Evolutionary conservation across 192 early-diverging fungal genomes (phyloP).

Genomic region (Coemansia biformis): DNA sequence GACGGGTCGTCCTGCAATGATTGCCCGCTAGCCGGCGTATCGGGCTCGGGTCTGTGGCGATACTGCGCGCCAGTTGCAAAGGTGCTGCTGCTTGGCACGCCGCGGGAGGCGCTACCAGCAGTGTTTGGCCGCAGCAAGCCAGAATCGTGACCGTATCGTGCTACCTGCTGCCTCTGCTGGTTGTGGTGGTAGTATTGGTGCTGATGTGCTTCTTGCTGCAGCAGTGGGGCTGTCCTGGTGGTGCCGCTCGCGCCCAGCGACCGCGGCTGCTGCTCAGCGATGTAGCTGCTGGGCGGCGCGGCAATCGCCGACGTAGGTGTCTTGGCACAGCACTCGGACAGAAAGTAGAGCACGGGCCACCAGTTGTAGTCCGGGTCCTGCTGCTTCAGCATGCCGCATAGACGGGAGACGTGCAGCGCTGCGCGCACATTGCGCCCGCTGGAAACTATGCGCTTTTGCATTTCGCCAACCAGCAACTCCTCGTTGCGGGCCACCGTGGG

Average conservation of each 20-base stretch:
- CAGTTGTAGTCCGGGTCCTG: conserved; percentile 30
- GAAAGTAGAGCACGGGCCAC: conserved; percentile 42
- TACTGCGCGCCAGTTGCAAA: background rate
- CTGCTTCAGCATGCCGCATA: conserved; percentile 29
- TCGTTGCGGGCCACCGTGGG: conserved; percentile 17
- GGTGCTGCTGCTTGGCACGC: background rate
- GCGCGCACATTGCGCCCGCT: conserved; percentile 14
- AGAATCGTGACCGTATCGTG: no score
- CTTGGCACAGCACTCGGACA: conserved; percentile 29
- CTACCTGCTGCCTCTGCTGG: conserved; percentile 4
- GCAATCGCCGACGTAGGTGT: background rate
- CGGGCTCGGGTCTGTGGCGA: conserved; percentile 8
- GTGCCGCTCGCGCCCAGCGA: background rate
- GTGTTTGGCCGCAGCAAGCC: no score
- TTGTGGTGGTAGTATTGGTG: conserved; percentile 4
- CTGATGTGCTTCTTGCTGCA: background rate
- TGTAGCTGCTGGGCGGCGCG: conserved; percentile 12
- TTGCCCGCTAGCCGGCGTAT: background rate
- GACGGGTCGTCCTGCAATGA: conserved; percentile 1
- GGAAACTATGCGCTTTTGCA: conserved; percentile 28
- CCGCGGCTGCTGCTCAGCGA: conserved; percentile 1
- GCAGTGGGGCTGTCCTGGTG: background rate
- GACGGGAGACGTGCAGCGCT: conserved; percentile 26
- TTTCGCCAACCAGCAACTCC: conserved; percentile 18
- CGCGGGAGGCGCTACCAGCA: no score